Evolutionary conservation across 768 basidiomycete genomes (phyloP).

Genomic region (Chalciporus pseudorubinellus): DNA sequence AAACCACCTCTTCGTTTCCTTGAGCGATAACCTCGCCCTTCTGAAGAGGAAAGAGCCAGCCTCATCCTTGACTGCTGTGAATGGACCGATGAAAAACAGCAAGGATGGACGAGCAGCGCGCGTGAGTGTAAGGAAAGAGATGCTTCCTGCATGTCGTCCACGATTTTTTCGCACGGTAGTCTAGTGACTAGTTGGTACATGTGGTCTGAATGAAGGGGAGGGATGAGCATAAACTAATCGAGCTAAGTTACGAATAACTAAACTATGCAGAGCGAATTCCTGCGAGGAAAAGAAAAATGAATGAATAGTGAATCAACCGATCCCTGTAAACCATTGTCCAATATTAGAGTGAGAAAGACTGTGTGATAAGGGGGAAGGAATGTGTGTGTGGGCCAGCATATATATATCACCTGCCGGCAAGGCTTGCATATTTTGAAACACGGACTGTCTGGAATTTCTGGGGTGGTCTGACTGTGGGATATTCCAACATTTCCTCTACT

Average conservation of each 20-base stretch:
- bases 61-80: conserved; percentile 9
- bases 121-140: neutral
- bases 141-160: neutral
- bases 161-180: conserved; percentile 17
- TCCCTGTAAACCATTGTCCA: neutral
- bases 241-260: conserved; percentile 29
- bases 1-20: conserved; percentile 33
- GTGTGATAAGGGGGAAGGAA: neutral
- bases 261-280: neutral
- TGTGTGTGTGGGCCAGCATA: neutral
- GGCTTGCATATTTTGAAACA: conserved; percentile 30
- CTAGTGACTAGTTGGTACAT: neutral
- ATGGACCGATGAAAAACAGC: conserved; percentile 11
- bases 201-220: neutral
- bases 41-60: conserved; percentile 27
- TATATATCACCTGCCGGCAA: conserved; percentile 29
- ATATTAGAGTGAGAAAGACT: neutral
- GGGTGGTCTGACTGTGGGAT: conserved; percentile 10
- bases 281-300: neutral
- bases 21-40: conserved; percentile 17
- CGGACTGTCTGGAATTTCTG: conserved; percentile 13
- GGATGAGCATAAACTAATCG: neutral
- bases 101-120: conserved; percentile 19
- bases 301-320: conserved; percentile 3
- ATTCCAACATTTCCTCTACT: conserved; percentile 47